A percentile compares a stretch with the other conserved stretches of the same genome.
Conservation (phyloP, 2,329 filamentous ascomycete species). For the Cyclaneusma minus region DNA sequence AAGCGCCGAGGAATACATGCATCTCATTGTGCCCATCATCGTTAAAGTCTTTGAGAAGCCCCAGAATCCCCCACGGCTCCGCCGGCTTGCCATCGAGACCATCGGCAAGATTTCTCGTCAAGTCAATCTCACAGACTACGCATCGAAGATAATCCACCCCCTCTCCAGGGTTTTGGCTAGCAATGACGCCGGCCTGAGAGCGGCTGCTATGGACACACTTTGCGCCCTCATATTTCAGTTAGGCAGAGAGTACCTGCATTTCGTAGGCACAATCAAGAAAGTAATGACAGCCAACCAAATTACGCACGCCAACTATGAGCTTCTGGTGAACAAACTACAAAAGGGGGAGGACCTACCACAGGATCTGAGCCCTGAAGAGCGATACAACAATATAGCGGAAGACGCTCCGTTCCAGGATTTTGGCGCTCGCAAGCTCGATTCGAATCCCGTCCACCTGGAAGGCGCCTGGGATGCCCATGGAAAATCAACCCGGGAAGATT, state of each 20-base stretch:
- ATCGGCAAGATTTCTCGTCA: constrained; percentile 87
- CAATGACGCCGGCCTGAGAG: constrained; percentile 56
- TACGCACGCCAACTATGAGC: constrained; percentile 79
- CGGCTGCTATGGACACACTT: constrained; percentile 80
- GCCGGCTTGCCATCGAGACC: constrained; percentile 84
- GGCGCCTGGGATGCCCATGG: constrained; percentile 93
- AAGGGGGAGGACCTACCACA: constrained; percentile 93
- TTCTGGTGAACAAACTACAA: constrained; percentile 81
- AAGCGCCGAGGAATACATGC: constrained; percentile 97
- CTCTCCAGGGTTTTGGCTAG: constrained; percentile 67
- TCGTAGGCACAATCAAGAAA: constrained; percentile 87
- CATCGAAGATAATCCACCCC: constrained; percentile 90
- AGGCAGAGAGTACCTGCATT: constrained; percentile 88
- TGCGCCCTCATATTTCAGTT: constrained; percentile 93
- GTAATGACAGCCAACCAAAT: constrained; percentile 66
- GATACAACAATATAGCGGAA: constrained; percentile 62
- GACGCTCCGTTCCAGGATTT: constrained; percentile 74
- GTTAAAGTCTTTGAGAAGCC: constrained; percentile 87
- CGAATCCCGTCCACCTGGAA: constrained; percentile 95
- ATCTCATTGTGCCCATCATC: constrained; percentile 90
- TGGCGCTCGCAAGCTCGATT: constrained; percentile 82
- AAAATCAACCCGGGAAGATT: constrained; percentile 95
- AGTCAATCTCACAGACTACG: constrained; percentile 94
- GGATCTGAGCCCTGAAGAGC: constrained; percentile 75
- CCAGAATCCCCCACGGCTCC: constrained; percentile 61